Evolutionary conservation across 306 rosid genomes (phyloP), one percentile per base, ranked within the genome.

Genomic region (Luffa acutangula): DNA sequence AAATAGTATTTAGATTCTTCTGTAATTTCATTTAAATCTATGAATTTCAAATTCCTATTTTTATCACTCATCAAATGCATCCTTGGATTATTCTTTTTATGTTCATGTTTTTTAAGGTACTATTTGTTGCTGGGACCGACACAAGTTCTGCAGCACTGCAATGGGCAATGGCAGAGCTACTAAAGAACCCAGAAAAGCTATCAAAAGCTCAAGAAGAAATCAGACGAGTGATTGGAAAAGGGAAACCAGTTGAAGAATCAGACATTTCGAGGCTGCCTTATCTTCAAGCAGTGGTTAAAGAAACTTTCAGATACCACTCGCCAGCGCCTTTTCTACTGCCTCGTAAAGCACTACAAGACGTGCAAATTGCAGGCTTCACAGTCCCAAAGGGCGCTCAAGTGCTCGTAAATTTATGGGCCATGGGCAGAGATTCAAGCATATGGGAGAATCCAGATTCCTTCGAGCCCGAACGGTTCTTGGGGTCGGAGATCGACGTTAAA

Each of bases 141-240:
- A 87, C 93, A 78, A 87, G 87, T 3, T 75, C 93, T 18, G 11
- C 77, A 4, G 76, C 84, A 12, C 18, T 86, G 0, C 90, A 89
- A 60, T 89, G 91, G 92, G 88, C 93, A 52, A 89, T 89, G 93
- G 87, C 90, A 20, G 84, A 85, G 46, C 81, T 89, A 7, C 70
- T 91, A 15, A 84, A 75, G 52, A 86, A 80, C 80, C 89, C 91
- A 18, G 60, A 77, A 39, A 80, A 49, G 12, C 76, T 90, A 77
- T 48, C 77, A 12, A 92, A 84, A 80, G 90, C 81, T 1, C 82
- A 82, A 75, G 75, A 70, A 58, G 93, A 90, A 70, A 75, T 85
- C 0, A 71, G 69, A 6, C 62, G 87, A 36, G 76, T 52, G 7
- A 85, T 92, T 13, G 97, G 93, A 67, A 84, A 33, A 81, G 90